phyloP scores from a whole-genome alignment of 495 filamentous ascomycete species.

The Xylaria nigripes region DNA sequence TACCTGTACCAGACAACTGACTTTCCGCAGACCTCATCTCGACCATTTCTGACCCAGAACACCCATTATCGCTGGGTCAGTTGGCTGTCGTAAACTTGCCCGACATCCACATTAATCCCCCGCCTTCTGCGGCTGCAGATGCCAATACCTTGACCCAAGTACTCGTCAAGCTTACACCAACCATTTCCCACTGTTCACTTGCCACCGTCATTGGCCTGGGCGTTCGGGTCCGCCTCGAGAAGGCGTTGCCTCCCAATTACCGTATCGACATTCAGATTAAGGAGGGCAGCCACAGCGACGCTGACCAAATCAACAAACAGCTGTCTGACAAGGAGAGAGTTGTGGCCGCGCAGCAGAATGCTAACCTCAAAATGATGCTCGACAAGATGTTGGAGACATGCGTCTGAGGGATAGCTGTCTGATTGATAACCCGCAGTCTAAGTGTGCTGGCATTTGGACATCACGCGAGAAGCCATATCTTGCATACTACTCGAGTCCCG shows the following conservation, averaged over 20 bases:
- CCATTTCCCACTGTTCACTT: constrained; percentile 91
- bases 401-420: constrained; percentile 14
- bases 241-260: constrained; percentile 85
- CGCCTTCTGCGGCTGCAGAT: constrained; percentile 46
- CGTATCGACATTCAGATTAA: constrained; percentile 90
- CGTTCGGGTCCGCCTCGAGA: constrained; percentile 82
- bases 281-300: constrained; percentile 89
- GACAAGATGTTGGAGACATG: constrained; percentile 91
- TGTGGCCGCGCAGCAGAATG: constrained; percentile 89
- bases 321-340: constrained; percentile 94
- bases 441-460: background rate
- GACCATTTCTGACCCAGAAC: constrained; percentile 90
- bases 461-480: background rate
- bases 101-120: constrained; percentile 72
- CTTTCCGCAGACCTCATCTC: constrained; percentile 73
- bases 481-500: background rate
- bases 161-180: constrained; percentile 79
- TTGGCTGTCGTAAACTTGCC: constrained; percentile 88
- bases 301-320: constrained; percentile 92
- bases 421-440: background rate
- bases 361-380: constrained; percentile 75
- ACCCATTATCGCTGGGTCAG: constrained; percentile 85
- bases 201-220: constrained; percentile 95
- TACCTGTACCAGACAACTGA: constrained; percentile 27
- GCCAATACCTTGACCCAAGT: constrained; percentile 42